Base-by-base conservation (phyloP, 78 protist genomes). In the Polysphondylium violaceum region DNA sequence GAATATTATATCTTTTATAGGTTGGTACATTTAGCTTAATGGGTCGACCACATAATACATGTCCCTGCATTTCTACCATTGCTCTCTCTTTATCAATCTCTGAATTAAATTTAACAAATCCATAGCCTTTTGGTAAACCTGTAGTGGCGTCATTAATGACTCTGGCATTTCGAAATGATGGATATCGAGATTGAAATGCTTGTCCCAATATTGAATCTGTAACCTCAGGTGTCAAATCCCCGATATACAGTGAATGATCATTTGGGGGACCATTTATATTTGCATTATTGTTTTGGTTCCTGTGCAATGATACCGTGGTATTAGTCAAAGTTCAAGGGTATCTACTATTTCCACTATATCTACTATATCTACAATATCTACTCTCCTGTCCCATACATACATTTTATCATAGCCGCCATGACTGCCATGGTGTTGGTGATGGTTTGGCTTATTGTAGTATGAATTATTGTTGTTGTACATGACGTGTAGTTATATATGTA, bases 11-110 rank as follows among this genome's bases (percentile, higher is more conserved):
- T 35, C 79, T 58, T 58, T 74, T 74, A 36, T 58, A 67, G 1
- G 79, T 74, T 31, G 63, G 79, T 14, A 27, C 38, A 12, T 69
- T 77, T 7, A 77, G 58, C 38, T 38, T 77, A 3, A 77, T 77
- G n/a, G 72, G 31, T 43, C 23, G 31, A 43, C 78, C 33, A 31
- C 78, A 25, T 38, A 59, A 21, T 23, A 35, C 36, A 43, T 31
- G 36, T 25, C 87, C 87, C 25, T 59, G 23, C 87, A 77, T 77
- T 23, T 77, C 87, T 21, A 36, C 40, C 29, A 77, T 36, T 63
- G 87, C 87, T 23, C 25, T 63, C 79, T 63, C 74, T 40, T 69
- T 63, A 23, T 77, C 87, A 29, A 29, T 25, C 7, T 77, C 87
- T 3, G 25, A 41, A 23, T 36, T 16, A 69, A 77, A 77, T n/a